These are phyloP conservation scores for Nannochloropsis gaditana DNA, from an alignment of 108 stramenopile genomes.

Conservation along the genomic window DNA sequence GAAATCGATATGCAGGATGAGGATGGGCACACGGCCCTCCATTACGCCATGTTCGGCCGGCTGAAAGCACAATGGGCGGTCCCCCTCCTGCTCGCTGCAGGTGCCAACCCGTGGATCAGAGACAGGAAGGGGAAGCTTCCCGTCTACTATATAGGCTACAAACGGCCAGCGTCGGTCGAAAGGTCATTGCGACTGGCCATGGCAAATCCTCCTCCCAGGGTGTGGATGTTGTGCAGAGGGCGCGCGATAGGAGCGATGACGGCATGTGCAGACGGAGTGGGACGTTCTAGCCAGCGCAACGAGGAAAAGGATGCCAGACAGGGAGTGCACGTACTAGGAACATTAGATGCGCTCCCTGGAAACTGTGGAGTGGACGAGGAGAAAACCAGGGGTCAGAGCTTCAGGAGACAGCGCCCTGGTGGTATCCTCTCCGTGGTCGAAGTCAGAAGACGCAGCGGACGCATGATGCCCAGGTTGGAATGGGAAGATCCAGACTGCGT, in stretches of 20 bases:
- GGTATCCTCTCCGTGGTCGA: too few species aligned
- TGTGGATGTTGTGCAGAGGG: background rate
- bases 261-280: too few species aligned
- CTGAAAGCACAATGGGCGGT: background rate
- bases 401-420: too few species aligned
- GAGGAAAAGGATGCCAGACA: too few species aligned
- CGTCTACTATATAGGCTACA: background rate
- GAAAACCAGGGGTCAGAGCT: too few species aligned
- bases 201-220: background rate
- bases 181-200: background rate
- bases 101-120: constrained; percentile 3
- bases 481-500: too few species aligned
- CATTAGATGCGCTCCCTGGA: too few species aligned
- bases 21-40: background rate
- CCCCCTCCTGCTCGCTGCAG: background rate
- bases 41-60: background rate
- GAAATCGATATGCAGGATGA: background rate
- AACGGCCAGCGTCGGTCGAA: background rate
- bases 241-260: background rate
- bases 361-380: too few species aligned
- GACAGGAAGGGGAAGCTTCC: background rate
- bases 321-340: too few species aligned
- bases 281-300: too few species aligned
- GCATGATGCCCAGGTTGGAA: too few species aligned
- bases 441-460: too few species aligned